phyloP scores from a whole-genome alignment of 2,329 filamentous ascomycete species.

The Calonectria hawksworthii region DNA sequence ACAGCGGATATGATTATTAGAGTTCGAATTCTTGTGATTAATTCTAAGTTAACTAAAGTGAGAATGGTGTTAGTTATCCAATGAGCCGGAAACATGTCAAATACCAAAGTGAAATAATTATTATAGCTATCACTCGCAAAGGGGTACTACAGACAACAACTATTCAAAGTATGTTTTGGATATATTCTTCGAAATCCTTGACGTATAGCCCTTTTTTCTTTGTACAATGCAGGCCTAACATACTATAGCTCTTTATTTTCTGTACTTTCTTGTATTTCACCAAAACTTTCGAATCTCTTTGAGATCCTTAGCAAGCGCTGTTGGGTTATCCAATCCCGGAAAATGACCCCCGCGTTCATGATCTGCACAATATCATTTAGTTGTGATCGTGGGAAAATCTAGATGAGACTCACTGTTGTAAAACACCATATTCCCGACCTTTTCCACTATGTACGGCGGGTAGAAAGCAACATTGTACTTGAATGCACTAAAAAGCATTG shows the following conservation, averaged over 20 bases:
- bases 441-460: conserved; percentile 23
- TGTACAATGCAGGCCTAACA: not conserved
- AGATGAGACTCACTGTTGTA: conserved; percentile 8
- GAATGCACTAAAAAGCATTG: conserved; percentile 35
- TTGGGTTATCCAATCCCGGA: conserved; percentile 24
- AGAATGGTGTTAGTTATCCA: too few relatives aligned
- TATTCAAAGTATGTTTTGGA: too few relatives aligned
- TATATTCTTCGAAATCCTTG: too few relatives aligned
- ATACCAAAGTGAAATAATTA: too few relatives aligned
- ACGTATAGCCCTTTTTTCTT: not conserved
- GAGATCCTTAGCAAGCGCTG: conserved; percentile 19
- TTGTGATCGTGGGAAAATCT: too few relatives aligned
- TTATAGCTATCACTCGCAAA: too few relatives aligned
- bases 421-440: conserved; percentile 36
- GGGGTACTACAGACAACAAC: too few relatives aligned
- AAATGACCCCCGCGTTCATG: conserved; percentile 32
- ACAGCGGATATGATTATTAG: too few relatives aligned
- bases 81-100: too few relatives aligned
- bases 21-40: too few relatives aligned
- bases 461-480: conserved; percentile 39
- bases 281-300: conserved; percentile 19
- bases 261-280: not conserved
- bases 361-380: not conserved
- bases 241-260: not conserved
- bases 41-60: too few relatives aligned